Evolutionary conservation across 441 rosid species (phyloP).

Genomic region (Syzygium malaccense): DNA sequence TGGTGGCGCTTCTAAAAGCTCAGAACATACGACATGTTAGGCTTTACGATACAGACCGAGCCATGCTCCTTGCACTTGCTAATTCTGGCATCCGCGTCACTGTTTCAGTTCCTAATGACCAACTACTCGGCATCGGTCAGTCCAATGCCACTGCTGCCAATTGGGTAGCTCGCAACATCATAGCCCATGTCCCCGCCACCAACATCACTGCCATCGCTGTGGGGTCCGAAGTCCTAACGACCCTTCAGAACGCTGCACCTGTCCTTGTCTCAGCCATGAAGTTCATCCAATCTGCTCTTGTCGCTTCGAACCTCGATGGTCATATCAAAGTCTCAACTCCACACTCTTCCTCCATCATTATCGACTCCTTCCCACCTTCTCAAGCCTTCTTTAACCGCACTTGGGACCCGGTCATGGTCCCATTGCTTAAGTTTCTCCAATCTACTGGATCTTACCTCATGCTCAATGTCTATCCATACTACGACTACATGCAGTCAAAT

Average conservation of each 20-base stretch:
- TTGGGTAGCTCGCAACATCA: conserved; percentile 80
- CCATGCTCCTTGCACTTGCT: conserved; percentile 78
- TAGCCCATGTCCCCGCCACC: conserved; percentile 85
- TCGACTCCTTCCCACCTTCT: conserved; percentile 95
- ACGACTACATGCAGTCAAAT: conserved; percentile 65
- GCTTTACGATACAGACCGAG: conserved; percentile 72
- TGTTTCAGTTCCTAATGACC: conserved; percentile 82
- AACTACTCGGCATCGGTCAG: conserved; percentile 90
- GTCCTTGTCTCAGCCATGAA: conserved; percentile 76
- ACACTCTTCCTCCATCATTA: conserved; percentile 72
- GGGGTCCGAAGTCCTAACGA: conserved; percentile 76
- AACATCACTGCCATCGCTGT: conserved; percentile 80
- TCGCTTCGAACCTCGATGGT: conserved; percentile 77
- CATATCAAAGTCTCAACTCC: conserved; percentile 89
- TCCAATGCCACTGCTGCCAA: conserved; percentile 97
- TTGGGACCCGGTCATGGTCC: conserved; percentile 83
- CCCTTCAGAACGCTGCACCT: conserved; percentile 63
- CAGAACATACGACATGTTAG: conserved; percentile 74
- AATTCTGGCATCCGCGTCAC: conserved; percentile 71
- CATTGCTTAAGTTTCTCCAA: conserved; percentile 73
- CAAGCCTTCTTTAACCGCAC: conserved; percentile 94
- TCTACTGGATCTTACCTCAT: conserved; percentile 69
- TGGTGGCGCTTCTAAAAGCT: conserved; percentile 73
- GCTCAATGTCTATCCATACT: conserved; percentile 89
- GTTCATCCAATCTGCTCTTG: conserved; percentile 76